These are phyloP conservation scores for Sclerospora graminicola DNA, from an alignment of 352 stramenopile genomes.

Conservation along the genomic window DNA sequence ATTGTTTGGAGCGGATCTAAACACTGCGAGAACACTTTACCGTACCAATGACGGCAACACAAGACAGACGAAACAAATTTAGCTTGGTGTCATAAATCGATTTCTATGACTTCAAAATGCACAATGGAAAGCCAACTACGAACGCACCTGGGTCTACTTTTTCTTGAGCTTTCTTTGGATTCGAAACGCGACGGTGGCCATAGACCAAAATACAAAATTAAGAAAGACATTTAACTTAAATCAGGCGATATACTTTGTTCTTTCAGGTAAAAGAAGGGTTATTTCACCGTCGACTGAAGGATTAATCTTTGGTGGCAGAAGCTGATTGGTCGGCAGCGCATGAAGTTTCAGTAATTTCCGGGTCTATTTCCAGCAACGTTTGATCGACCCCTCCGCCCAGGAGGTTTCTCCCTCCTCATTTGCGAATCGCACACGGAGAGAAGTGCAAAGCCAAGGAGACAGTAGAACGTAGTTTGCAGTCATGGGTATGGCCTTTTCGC, in stretches of 20 bases:
- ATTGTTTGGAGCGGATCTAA: constrained; percentile 13
- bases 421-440: constrained; percentile 34
- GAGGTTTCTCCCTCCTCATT: constrained; percentile 30
- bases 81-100: neutral
- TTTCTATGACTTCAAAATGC: neutral
- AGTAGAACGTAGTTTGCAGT: constrained; percentile 24
- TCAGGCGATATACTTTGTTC: neutral
- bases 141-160: constrained; percentile 8
- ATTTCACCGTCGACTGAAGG: constrained; percentile 13
- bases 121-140: neutral
- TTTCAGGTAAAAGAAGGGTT: neutral
- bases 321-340: constrained; percentile 25
- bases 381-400: constrained; percentile 11
- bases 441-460: constrained; percentile 3
- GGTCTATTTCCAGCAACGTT: constrained; percentile 17
- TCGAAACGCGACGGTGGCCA: neutral
- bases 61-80: constrained; percentile 3
- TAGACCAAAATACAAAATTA: constrained; percentile 2
- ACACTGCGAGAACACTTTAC: constrained; percentile 1
- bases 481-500: constrained; percentile 98
- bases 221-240: neutral
- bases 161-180: neutral
- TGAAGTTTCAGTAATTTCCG: constrained; percentile 17
- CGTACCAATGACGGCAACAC: constrained; percentile 1
- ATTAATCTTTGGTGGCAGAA: constrained; percentile 33